Evolutionary conservation across 2,329 filamentous ascomycete species (phyloP).

Genomic region (Sarocladium kiliense): DNA sequence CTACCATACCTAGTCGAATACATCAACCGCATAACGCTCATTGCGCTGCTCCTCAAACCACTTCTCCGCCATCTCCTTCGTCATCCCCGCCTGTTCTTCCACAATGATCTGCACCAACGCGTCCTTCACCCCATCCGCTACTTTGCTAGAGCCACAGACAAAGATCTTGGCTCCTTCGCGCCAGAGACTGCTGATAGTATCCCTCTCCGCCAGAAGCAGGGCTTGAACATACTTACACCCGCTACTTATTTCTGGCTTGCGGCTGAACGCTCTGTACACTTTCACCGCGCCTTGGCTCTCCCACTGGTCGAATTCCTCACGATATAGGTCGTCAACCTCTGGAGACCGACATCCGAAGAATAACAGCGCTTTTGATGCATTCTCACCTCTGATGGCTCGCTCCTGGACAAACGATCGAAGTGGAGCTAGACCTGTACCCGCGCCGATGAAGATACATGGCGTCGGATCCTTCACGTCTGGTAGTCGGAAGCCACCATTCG

Average conservation of each 20-base stretch:
- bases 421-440: slow-evolving; percentile 25
- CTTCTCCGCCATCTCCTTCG: slow-evolving; percentile 30
- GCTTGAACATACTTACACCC: slow-evolving; percentile 37
- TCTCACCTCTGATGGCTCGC: slow-evolving; percentile 27
- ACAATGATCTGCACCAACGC: slow-evolving; percentile 15
- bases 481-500: slow-evolving; percentile 35
- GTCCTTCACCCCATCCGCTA: slow-evolving; percentile 36
- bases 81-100: slow-evolving; percentile 14
- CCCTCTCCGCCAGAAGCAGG: slow-evolving; percentile 22
- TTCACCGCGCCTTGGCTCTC: slow-evolving; percentile 42
- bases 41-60: slow-evolving; percentile 49
- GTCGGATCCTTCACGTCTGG: slow-evolving; percentile 30
- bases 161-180: slow-evolving; percentile 44
- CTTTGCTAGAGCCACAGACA: slow-evolving; percentile 51
- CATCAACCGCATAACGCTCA: slow-evolving; percentile 54
- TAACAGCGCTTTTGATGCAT: slow-evolving; percentile 48
- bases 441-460: slow-evolving; percentile 28
- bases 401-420: slow-evolving; percentile 17
- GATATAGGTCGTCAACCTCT: slow-evolving; percentile 40
- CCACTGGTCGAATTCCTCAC: slow-evolving; percentile 39
- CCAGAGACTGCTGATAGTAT: slow-evolving; percentile 28
- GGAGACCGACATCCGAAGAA: slow-evolving; percentile 43
- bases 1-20: too few relatives aligned
- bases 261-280: slow-evolving; percentile 48
- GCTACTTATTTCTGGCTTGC: slow-evolving; percentile 28